A percentile compares a stretch with the other conserved stretches of the same genome.
Conservation (phyloP, 495 filamentous ascomycete species). For the Saxispiralis lemnorum region DNA sequence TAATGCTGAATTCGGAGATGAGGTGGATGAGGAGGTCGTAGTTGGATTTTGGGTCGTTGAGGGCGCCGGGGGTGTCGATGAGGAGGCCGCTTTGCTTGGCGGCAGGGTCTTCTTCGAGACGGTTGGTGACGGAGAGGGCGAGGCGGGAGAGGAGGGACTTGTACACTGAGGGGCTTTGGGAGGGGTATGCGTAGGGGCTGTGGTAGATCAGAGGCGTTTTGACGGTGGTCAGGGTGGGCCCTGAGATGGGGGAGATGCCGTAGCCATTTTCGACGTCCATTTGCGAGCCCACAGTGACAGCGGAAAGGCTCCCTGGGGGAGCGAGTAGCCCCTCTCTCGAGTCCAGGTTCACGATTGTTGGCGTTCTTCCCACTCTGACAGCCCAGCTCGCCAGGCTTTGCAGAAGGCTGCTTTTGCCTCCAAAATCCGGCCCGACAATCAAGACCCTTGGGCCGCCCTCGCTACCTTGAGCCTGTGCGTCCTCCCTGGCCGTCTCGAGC, state of each 20-base stretch:
- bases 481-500: conserved; percentile 44
- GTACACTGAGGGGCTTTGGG: conserved; percentile 56
- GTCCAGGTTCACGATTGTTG: conserved; percentile 72
- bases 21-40: conserved; percentile 69
- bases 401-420: conserved; percentile 70
- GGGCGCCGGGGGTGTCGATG: conserved; percentile 65
- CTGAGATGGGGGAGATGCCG: conserved; percentile 78
- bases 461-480: not conserved
- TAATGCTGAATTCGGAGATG: conserved; percentile 54
- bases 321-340: conserved; percentile 70
- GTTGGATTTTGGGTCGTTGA: conserved; percentile 39
- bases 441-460: conserved; percentile 57
- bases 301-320: conserved; percentile 70
- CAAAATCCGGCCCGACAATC: conserved; percentile 62
- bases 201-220: conserved; percentile 89
- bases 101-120: conserved; percentile 59
- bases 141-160: conserved; percentile 57
- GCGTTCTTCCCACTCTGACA: conserved; percentile 55
- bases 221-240: conserved; percentile 69
- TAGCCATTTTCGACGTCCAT: conserved; percentile 84
- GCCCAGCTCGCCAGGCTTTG: conserved; percentile 73
- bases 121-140: conserved; percentile 59
- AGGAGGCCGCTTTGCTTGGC: conserved; percentile 58
- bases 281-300: conserved; percentile 63
- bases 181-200: conserved; percentile 57